Evolutionary conservation across 805 yeast genomes (phyloP), one percentile per base, ranked within the genome.

Genomic region (Yarrowia sp.): DNA sequence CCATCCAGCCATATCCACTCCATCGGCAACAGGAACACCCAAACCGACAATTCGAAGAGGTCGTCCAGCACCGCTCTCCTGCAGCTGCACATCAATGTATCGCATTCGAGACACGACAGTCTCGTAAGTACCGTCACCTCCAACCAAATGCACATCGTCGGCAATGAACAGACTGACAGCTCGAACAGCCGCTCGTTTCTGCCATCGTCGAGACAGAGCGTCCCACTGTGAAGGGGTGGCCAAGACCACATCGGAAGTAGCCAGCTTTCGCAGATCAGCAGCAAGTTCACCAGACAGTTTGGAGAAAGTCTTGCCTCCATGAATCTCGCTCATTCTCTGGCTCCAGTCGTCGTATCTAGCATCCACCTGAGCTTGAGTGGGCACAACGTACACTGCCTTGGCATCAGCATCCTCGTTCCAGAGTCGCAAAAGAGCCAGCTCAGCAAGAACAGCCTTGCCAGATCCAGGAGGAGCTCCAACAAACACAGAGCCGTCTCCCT

Each of bases 191-290:
- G 83, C 85, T 65, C 96, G 80, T 68, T 86, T 88, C 69, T 86
- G 86, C 98, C 98, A 92, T 53, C 92, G 80, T 67, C 93, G 83
- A 0, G 96, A 84, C 0, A 92, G 70, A 4, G 78, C 68, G 67
- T 90, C 92, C 78, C 91, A 89, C 67, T 90, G 93, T 22, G 77
- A 79, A 0, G 97, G 96, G 0, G 98, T 91, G 4, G 90, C 84
- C 13, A 93, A 74, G 15, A 90, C 75, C 62, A 93, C 74, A 72
- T 92, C 93, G 65, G 85, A 83, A 35, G 78, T 77, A 1, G 85
- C 85, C 7, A 92, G 70, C 3, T 84, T 69, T 60, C 79, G 78
- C 66, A 87, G 71, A 71, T 92, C 95, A 1, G 75, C 70, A 0
- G 81, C 67, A 2, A 83, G 65, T 41, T 88, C 90, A 0, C 86